Conservation (phyloP, 352 stramenopile genomes). For the Pythium monospermum region DNA sequence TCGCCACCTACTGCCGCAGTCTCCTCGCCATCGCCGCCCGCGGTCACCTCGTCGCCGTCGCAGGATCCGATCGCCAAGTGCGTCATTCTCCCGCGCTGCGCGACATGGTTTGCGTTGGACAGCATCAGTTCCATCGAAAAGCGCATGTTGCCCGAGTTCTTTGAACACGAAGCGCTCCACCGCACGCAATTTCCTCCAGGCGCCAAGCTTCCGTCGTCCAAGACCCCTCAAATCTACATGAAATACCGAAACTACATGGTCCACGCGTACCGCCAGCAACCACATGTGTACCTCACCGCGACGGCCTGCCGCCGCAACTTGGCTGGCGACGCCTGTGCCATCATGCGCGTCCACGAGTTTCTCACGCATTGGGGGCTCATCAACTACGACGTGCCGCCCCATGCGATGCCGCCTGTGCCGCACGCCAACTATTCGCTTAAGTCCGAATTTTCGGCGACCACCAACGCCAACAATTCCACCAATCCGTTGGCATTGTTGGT, state of each 20-base stretch:
- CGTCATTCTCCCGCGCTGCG: slow-evolving; percentile 65
- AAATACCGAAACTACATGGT: slow-evolving; percentile 89
- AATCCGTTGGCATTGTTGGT: no score
- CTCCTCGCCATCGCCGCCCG: no score
- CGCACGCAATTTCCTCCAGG: slow-evolving; percentile 19
- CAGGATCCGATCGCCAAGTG: slow-evolving; percentile 20
- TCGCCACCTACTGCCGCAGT: no score
- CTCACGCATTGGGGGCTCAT: slow-evolving; percentile 83
- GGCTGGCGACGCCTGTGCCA: slow-evolving; percentile 73
- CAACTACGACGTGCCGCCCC: slow-evolving; percentile 78
- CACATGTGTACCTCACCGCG: slow-evolving; percentile 73
- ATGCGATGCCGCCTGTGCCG: slow-evolving; percentile 48
- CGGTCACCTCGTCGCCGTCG: no score
- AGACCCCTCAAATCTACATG: slow-evolving; percentile 63
- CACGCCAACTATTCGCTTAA: slow-evolving; percentile 59
- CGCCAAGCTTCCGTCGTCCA: slow-evolving; percentile 29
- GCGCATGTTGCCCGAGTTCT: slow-evolving; percentile 84
- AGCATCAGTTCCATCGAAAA: slow-evolving; percentile 75
- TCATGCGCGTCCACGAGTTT: slow-evolving; percentile 83
- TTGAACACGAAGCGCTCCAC: slow-evolving; percentile 26
- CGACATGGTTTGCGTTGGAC: slow-evolving; percentile 75
- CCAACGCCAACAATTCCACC: no score
- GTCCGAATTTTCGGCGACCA: slow-evolving; percentile 4
- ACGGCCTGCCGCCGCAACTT: slow-evolving; percentile 81
- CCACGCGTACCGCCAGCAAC: slow-evolving; percentile 71